Conservation (phyloP, 495 filamentous ascomycete species). For the Achaetomiella virescens region DNA sequence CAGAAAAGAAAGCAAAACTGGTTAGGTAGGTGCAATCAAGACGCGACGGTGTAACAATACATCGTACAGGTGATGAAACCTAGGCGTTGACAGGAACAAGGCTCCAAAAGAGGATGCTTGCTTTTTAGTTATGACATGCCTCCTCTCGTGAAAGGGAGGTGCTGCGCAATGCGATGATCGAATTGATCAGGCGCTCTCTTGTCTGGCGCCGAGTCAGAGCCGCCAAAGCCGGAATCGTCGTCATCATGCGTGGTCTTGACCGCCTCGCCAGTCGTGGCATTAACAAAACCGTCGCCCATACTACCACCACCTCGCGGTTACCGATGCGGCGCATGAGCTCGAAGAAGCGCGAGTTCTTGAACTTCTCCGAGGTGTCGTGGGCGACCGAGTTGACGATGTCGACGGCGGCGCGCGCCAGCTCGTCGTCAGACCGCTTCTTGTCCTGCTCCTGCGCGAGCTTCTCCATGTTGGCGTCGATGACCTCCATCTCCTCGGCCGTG, state of each 20-base stretch:
- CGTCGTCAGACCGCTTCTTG: slow-evolving; percentile 19
- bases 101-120: not conserved
- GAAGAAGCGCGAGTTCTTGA: slow-evolving; percentile 40
- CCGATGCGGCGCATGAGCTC: slow-evolving; percentile 40
- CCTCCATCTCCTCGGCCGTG: slow-evolving; percentile 17
- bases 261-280: slow-evolving; percentile 23
- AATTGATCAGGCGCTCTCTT: not conserved
- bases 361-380: slow-evolving; percentile 36
- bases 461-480: slow-evolving; percentile 15
- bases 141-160: not conserved
- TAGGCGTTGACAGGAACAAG: not conserved
- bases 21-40: not conserved
- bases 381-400: slow-evolving; percentile 35
- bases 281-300: slow-evolving; percentile 35
- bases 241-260: slow-evolving; percentile 5
- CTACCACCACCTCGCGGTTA: slow-evolving; percentile 33
- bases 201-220: not conserved
- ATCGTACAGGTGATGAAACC: not conserved
- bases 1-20: not conserved
- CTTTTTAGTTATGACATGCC: not conserved
- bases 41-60: slow-evolving; percentile 6
- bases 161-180: not conserved
- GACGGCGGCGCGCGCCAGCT: slow-evolving; percentile 35
- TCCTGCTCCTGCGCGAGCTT: slow-evolving; percentile 19
- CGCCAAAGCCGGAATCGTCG: not conserved